Evolutionary conservation across 805 yeast genomes (phyloP).

Genomic region (Starmerella asiatica): DNA sequence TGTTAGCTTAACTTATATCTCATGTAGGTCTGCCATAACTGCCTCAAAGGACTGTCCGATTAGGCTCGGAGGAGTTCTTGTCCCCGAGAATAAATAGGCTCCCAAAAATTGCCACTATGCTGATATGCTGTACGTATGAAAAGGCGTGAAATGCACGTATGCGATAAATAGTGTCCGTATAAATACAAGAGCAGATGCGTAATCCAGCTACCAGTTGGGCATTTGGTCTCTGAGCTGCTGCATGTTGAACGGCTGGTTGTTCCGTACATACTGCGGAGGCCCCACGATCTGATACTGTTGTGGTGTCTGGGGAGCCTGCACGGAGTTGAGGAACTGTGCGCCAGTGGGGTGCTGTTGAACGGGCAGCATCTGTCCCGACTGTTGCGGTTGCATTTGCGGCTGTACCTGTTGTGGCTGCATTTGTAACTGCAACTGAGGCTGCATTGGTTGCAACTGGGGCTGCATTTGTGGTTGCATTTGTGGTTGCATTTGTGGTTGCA

Average conservation of each 20-base stretch:
- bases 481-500: slow-evolving; percentile 2
- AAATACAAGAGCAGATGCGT: not conserved
- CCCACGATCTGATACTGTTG: slow-evolving; percentile 5
- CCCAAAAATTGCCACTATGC: too few species aligned
- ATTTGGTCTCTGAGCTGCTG: slow-evolving; percentile 14
- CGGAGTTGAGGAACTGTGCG: slow-evolving; percentile 16
- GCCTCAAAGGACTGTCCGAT: too few species aligned
- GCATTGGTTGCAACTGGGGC: not conserved
- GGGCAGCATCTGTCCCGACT: slow-evolving; percentile 2
- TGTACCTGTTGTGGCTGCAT: not conserved
- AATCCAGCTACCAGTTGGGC: slow-evolving; percentile 14
- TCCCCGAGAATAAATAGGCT: too few species aligned
- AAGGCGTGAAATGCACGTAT: too few species aligned
- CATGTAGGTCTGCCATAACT: too few species aligned
- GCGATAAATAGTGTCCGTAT: not conserved
- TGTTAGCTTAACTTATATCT: too few species aligned
- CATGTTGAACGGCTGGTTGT: slow-evolving; percentile 14
- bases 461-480: slow-evolving; percentile 13
- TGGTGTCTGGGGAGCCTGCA: slow-evolving; percentile 5
- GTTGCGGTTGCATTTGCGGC: not conserved
- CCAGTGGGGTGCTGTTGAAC: slow-evolving; percentile 10
- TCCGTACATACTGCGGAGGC: slow-evolving; percentile 10
- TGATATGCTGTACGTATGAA: too few species aligned
- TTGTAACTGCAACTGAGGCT: slow-evolving; percentile 1
- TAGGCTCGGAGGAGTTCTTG: too few species aligned